Base-by-base conservation (phyloP, 2,329 filamentous ascomycete genomes). In the Sphaerulina populicola region DNA sequence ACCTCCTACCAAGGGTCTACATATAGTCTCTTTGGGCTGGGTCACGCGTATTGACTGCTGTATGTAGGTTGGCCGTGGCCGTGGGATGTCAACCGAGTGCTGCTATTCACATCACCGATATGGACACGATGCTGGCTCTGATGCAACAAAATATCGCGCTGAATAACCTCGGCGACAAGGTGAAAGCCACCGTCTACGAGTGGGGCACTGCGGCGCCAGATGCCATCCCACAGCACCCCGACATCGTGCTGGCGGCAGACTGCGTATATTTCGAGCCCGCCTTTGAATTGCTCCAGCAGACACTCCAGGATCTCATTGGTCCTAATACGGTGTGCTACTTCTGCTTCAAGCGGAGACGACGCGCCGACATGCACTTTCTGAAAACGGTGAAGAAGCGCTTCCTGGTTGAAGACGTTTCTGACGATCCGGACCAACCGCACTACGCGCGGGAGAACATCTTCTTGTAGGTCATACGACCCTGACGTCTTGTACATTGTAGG, bases 231-330 rank as follows among this genome's bases (percentile, higher is more conserved):
- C 78, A 79, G 56, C 88, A 89, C 14, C 56, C 62, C 36, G 82
- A 90, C 62, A 75, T 95, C 49, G 82, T 98, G 50, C 77, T 97
- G n/a, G 93, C 93, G 3, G 91, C 90, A 37, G 93, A 97, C 69
- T 97, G 91, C 70, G 89, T 95, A 44, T 98, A 97, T 73, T 94
- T 94, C 68, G 93, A 97, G 69, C 89, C 91, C 2, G 88, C 93
- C 1, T 97, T 97, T 65, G 90, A 91, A 29, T 75, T 96, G 31
- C 77, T 98, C 42, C 78, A 93, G 64, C 73, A 81, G 57, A 97
- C 91, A 5, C 72, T 97, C 58, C 74, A 79, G 53, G 81, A 86
- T 56, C 74, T 96, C 43, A 75, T 95, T 57, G 77, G 79, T 12
- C 77, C 76, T 3, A 66, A 75, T 8, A 80, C 80, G 0, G 68